A percentile compares a stretch with the other conserved stretches of the same genome.
Evolutionary conservation across 805 yeast species (phyloP).

Genomic region (Candida ortonii): DNA sequence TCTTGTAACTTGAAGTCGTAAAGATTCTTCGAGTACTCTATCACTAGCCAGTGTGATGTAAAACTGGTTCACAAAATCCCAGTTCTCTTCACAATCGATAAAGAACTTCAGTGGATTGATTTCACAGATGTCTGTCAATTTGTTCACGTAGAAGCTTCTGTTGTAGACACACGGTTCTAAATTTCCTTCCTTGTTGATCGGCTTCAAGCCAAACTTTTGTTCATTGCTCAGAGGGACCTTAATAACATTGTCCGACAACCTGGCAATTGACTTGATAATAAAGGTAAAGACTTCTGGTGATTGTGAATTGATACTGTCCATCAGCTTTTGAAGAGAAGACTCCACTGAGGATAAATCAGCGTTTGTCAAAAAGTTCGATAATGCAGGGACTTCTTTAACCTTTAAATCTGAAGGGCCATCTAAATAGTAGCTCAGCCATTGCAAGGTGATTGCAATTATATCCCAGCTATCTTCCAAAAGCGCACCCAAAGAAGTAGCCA

Average conservation of each 20-base stretch:
- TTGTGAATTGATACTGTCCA: conserved; percentile 59
- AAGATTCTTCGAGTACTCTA: conserved; percentile 39
- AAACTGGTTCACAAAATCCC: conserved; percentile 47
- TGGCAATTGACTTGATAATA: conserved; percentile 46
- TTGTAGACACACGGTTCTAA: conserved; percentile 50
- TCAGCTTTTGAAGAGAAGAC: conserved; percentile 53
- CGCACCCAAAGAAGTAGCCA: conserved; percentile 81
- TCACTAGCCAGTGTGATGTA: conserved; percentile 45
- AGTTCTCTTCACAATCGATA: conserved; percentile 39
- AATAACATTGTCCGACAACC: conserved; percentile 36
- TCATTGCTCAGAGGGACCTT: conserved; percentile 5
- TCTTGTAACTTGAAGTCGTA: conserved; percentile 47
- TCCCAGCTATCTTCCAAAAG: conserved; percentile 68
- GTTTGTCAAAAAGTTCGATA: conserved; percentile 39
- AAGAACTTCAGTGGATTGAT: conserved; percentile 53
- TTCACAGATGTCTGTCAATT: conserved; percentile 49
- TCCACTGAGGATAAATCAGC: conserved; percentile 53
- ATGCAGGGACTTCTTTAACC: conserved; percentile 41
- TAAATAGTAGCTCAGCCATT: conserved; percentile 74
- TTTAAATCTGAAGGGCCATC: conserved; percentile 53
- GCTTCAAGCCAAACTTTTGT: conserved; percentile 16
- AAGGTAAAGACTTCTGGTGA: conserved; percentile 47
- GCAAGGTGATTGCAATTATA: conserved; percentile 58
- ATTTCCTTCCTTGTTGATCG: conserved; percentile 17
- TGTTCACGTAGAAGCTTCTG: conserved; percentile 50